phyloP scores from a whole-genome alignment of 441 rosid genomes.

The Populus hybrid region DNA sequence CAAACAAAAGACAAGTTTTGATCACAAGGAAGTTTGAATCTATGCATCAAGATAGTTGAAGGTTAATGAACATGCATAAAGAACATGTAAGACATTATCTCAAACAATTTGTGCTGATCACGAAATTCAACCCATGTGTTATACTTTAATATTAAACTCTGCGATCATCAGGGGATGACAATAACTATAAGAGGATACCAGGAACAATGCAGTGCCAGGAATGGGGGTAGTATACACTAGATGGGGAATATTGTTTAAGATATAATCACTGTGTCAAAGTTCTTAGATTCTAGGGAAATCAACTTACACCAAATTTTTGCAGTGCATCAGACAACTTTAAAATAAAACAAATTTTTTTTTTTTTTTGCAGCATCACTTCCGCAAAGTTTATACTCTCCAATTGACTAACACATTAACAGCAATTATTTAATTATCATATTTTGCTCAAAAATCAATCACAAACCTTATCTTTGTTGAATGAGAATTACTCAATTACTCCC shows the following conservation, averaged over 20 bases:
- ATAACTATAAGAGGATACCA: neutral
- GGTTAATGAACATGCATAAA: neutral
- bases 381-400: slow-evolving; percentile 2
- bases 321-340: neutral
- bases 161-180: neutral
- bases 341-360: neutral
- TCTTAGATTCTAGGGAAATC: neutral
- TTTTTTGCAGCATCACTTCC: slow-evolving; percentile 3
- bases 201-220: neutral
- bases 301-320: neutral
- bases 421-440: neutral
- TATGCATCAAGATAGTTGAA: slow-evolving; percentile 2
- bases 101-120: neutral
- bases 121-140: slow-evolving; percentile 2
- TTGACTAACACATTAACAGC: neutral
- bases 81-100: slow-evolving; percentile 1
- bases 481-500: neutral
- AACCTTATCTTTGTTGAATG: neutral
- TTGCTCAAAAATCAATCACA: neutral
- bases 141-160: neutral
- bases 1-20: neutral
- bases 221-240: neutral
- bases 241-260: neutral
- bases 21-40: neutral
- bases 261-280: neutral